Conservation (phyloP, 2,329 filamentous ascomycete species). For the Fusarium sp. region DNA sequence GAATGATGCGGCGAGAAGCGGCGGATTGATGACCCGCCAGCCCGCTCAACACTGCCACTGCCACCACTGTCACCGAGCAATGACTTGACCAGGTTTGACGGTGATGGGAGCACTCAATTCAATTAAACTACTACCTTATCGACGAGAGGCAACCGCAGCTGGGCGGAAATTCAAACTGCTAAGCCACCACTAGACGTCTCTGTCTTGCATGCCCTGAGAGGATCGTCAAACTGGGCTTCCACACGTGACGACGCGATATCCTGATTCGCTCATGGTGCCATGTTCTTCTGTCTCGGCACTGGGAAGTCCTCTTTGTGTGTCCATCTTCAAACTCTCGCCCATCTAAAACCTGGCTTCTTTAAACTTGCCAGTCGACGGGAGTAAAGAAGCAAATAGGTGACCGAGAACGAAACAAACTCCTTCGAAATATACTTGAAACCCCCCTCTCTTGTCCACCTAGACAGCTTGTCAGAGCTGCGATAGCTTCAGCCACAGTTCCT, state of each 20-base stretch:
- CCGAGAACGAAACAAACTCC: background rate
- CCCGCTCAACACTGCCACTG: conserved; percentile 19
- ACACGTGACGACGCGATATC: conserved; percentile 36
- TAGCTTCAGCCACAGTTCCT: background rate
- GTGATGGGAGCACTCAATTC: background rate
- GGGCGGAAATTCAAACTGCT: conserved; percentile 19
- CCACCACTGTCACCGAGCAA: conserved; percentile 9
- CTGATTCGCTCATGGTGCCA: conserved; percentile 34
- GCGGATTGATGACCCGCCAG: conserved; percentile 46
- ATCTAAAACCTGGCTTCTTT: background rate
- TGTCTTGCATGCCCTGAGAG: background rate
- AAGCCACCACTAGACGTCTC: background rate
- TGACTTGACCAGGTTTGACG: background rate
- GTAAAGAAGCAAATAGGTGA: background rate
- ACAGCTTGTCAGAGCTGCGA: conserved; percentile 10
- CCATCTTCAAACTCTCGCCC: background rate
- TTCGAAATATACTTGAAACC: background rate
- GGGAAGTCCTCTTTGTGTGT: conserved; percentile 6
- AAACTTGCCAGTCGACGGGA: background rate
- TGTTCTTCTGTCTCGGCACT: conserved; percentile 8
- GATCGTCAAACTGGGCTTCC: conserved; percentile 20
- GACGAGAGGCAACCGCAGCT: conserved; percentile 5
- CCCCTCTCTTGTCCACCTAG: background rate
- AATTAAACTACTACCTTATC: background rate
- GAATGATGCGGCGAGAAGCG: conserved; percentile 40